A percentile compares a stretch with the other conserved stretches of the same genome.
Evolutionary conservation across 768 basidiomycete species (phyloP).

Genomic region (Trametes cingulata): DNA sequence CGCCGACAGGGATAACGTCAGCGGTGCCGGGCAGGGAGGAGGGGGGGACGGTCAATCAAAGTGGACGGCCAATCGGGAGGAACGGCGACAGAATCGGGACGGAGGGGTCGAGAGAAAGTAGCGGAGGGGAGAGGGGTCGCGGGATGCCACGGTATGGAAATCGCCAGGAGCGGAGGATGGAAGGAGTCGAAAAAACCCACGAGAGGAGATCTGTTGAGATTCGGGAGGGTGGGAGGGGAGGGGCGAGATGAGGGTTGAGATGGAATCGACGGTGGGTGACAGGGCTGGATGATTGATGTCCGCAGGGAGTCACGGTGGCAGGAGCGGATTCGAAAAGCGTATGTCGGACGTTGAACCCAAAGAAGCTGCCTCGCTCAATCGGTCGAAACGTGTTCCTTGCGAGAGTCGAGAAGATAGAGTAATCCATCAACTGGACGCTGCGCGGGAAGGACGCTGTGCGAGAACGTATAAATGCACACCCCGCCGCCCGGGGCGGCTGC

Average conservation of each 20-base stretch:
- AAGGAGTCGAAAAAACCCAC: conserved; percentile 14
- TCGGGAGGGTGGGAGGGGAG: conserved; percentile 18
- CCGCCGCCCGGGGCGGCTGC: background rate
- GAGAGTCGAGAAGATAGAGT: conserved; percentile 16
- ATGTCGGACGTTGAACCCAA: conserved; percentile 25
- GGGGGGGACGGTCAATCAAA: conserved; percentile 21
- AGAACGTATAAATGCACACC: conserved; percentile 13
- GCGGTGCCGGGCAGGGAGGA: conserved; percentile 8
- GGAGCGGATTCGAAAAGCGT: conserved; percentile 1
- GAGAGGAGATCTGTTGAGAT: conserved; percentile 17
- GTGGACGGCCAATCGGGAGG: conserved; percentile 49
- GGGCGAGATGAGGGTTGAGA: conserved; percentile 23
- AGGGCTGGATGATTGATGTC: conserved; percentile 29
- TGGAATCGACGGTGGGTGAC: conserved; percentile 29
- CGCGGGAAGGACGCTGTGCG: background rate
- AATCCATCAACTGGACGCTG: conserved; percentile 14
- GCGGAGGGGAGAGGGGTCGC: conserved; percentile 31
- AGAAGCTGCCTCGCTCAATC: background rate
- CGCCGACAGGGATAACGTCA: conserved; percentile 45
- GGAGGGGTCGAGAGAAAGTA: conserved; percentile 37
- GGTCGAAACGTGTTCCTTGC: conserved; percentile 12
- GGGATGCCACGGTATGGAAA: conserved; percentile 19
- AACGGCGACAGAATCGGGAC: conserved; percentile 44
- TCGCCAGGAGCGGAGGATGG: conserved; percentile 17
- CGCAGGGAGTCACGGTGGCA: background rate